These are phyloP conservation scores for Tilletia walkeri DNA, from an alignment of 1,284 basidiomycete species.

Conservation along the genomic window DNA sequence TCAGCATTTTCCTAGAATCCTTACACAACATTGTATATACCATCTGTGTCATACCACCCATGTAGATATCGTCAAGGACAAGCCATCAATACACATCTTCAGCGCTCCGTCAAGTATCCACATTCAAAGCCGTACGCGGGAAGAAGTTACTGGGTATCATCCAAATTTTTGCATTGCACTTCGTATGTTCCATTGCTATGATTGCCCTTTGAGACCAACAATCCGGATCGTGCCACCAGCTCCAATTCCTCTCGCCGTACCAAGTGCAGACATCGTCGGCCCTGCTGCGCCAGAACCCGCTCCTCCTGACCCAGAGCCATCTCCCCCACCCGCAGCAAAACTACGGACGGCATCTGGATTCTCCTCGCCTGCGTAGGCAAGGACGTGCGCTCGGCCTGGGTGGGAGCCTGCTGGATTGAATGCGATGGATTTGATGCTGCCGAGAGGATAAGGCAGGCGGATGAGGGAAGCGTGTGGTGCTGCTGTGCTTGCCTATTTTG, in stretches of 20 bases:
- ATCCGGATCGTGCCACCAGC: constrained; percentile 11
- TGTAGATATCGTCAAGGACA: no score
- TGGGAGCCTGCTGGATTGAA: background rate
- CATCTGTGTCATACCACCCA: no score
- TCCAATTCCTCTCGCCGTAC: background rate
- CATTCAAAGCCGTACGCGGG: no score
- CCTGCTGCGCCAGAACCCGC: background rate
- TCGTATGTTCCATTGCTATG: background rate
- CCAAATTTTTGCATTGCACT: no score
- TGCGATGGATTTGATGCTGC: background rate
- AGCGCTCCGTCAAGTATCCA: no score
- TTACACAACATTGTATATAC: no score
- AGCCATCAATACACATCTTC: no score
- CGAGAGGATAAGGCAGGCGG: background rate
- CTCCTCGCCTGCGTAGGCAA: constrained; percentile 16
- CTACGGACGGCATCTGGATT: background rate
- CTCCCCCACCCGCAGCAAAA: background rate
- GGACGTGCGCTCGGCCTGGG: background rate
- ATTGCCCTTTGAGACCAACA: background rate
- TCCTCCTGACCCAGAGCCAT: background rate
- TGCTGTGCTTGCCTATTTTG: background rate
- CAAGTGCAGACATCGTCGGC: background rate
- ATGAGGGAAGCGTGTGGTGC: constrained; percentile 7
- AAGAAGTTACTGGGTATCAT: no score
- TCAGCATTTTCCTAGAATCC: constrained; percentile 20